These are phyloP conservation scores for Pseudogymnoascus sp. DNA, from an alignment of 2,329 filamentous ascomycete genomes.

Conservation along the genomic window DNA sequence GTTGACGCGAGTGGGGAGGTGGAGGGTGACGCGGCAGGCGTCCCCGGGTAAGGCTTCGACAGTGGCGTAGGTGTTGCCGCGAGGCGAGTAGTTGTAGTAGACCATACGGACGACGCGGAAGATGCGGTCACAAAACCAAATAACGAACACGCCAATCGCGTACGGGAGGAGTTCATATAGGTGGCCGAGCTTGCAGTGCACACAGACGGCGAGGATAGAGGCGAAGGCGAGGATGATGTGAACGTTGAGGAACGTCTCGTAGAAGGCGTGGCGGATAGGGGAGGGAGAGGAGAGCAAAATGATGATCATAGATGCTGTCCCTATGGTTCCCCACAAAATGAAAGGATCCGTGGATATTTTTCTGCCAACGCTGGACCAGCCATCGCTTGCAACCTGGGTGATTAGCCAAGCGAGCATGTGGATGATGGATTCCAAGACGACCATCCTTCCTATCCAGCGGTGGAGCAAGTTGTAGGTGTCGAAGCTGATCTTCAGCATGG, in stretches of 20 bases:
- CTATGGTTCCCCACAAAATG: constrained; percentile 56
- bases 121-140: constrained; percentile 70
- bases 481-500: constrained; percentile 77
- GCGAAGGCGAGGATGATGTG: constrained; percentile 72
- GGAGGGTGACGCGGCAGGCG: constrained; percentile 61
- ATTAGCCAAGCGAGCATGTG: constrained; percentile 69
- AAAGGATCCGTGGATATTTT: constrained; percentile 54
- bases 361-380: constrained; percentile 50
- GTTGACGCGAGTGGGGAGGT: constrained; percentile 58
- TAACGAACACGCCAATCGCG: constrained; percentile 56
- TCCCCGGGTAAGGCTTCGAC: constrained; percentile 65
- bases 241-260: constrained; percentile 87
- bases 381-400: constrained; percentile 60
- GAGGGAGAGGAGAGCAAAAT: constrained; percentile 67
- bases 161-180: constrained; percentile 62
- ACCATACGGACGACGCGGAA: constrained; percentile 56
- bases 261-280: constrained; percentile 85
- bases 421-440: constrained; percentile 60
- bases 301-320: constrained; percentile 52
- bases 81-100: constrained; percentile 52
- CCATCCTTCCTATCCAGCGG: constrained; percentile 72
- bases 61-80: constrained; percentile 54
- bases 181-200: constrained; percentile 65
- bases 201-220: constrained; percentile 64
- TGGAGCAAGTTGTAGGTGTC: constrained; percentile 93